Conservation (phyloP, 306 rosid species). For the Acacia crassicarpa region DNA sequence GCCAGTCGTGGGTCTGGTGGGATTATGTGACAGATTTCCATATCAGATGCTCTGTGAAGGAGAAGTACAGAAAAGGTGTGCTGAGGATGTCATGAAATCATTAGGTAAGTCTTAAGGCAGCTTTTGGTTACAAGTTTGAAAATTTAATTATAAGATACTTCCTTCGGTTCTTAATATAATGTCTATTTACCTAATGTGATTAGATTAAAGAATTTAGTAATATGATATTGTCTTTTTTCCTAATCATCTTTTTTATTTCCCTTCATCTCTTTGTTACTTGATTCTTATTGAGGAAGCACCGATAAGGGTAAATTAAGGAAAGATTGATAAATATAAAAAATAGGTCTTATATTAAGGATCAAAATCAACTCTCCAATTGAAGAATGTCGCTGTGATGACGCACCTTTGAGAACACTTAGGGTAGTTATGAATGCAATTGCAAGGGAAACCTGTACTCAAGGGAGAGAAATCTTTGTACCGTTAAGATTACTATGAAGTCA, state of each 20-base stretch:
- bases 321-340: slow-evolving; percentile 1
- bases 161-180: too few species aligned
- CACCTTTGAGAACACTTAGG: slow-evolving; percentile 52
- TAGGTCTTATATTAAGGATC: too few species aligned
- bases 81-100: slow-evolving; percentile 76
- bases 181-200: background rate
- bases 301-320: slow-evolving; percentile 12
- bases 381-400: slow-evolving; percentile 47
- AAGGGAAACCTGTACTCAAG: slow-evolving; percentile 50
- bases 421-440: slow-evolving; percentile 54
- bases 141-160: background rate
- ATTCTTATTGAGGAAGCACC: too few species aligned
- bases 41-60: slow-evolving; percentile 92
- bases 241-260: too few species aligned
- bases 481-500: slow-evolving; percentile 23
- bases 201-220: too few species aligned
- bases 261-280: too few species aligned
- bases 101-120: slow-evolving; percentile 48
- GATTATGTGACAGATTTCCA: slow-evolving; percentile 96
- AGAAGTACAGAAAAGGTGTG: slow-evolving; percentile 87
- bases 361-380: background rate
- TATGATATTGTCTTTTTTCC: too few species aligned
- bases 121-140: background rate
- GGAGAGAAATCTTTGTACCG: slow-evolving; percentile 49
- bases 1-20: slow-evolving; percentile 96